Conservation (phyloP, 768 basidiomycete genomes). For the Mycena metata region DNA sequence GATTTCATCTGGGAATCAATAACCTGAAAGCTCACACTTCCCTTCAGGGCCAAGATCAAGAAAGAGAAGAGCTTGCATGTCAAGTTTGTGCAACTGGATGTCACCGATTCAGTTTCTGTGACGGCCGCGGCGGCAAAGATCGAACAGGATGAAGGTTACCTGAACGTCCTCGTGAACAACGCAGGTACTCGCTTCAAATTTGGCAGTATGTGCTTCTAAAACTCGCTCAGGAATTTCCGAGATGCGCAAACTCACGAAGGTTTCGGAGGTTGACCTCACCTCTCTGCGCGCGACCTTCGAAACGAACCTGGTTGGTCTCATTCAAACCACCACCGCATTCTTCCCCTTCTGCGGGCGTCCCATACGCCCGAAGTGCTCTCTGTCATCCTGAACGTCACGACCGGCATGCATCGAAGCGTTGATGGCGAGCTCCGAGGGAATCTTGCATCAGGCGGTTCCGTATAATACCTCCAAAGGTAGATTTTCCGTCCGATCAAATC, state of each 20-base stretch:
- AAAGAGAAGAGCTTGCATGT: constrained; percentile 47
- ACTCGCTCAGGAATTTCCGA: constrained; percentile 49
- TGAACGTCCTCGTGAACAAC: constrained; percentile 63
- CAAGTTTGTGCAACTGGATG: constrained; percentile 55
- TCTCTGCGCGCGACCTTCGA: constrained; percentile 54
- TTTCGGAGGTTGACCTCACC: constrained; percentile 49
- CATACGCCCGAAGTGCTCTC: constrained; percentile 39
- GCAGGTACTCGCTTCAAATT: too few relatives aligned
- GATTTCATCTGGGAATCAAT: constrained; percentile 33
- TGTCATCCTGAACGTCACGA: constrained; percentile 58
- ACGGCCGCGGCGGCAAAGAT: constrained; percentile 52
- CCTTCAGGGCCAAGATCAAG: constrained; percentile 48
- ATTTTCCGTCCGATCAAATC: too few relatives aligned
- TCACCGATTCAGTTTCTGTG: constrained; percentile 52
- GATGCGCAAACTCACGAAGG: constrained; percentile 50
- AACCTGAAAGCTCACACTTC: neutral
- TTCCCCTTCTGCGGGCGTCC: constrained; percentile 56
- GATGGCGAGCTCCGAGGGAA: constrained; percentile 49
- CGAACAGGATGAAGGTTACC: constrained; percentile 53
- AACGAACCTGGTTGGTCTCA: constrained; percentile 58
- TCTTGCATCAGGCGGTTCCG: constrained; percentile 51
- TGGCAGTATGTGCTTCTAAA: too few relatives aligned
- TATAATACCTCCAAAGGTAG: constrained; percentile 84
- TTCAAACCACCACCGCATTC: constrained; percentile 58
- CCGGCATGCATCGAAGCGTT: constrained; percentile 60